A percentile compares a stretch with the other conserved stretches of the same genome.
These are phyloP conservation scores for Pseudonitzschia delicatissima DNA, from an alignment of 108 stramenopile genomes.

Conservation along the genomic window DNA sequence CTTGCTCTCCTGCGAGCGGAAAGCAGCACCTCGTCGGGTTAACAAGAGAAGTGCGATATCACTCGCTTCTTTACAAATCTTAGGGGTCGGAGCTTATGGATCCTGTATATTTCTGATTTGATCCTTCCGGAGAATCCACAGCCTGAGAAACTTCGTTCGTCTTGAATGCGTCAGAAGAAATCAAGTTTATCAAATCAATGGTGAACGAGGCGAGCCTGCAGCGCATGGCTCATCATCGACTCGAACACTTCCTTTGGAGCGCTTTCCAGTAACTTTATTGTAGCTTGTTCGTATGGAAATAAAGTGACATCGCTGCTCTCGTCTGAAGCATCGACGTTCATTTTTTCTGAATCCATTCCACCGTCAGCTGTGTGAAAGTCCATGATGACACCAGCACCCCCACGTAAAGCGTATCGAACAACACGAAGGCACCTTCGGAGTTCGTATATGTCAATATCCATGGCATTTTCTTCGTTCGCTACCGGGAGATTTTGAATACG, in stretches of 20 bases:
- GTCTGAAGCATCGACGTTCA: constrained; percentile 17
- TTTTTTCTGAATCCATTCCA: constrained; percentile 4
- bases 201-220: constrained; percentile 47
- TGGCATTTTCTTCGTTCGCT: constrained; percentile 9
- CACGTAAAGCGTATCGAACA: constrained; percentile 75
- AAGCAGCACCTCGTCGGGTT: constrained; percentile 64
- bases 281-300: constrained; percentile 70
- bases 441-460: constrained; percentile 35
- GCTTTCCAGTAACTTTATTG: constrained; percentile 39
- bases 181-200: constrained; percentile 49
- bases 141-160: constrained; percentile 24
- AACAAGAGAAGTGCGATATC: constrained; percentile 66
- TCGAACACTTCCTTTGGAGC: constrained; percentile 40
- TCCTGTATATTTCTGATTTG: constrained; percentile 18
- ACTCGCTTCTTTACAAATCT: constrained; percentile 76
- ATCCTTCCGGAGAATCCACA: constrained; percentile 18
- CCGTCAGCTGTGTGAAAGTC: constrained; percentile 43
- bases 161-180: constrained; percentile 67
- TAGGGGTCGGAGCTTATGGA: constrained; percentile 63
- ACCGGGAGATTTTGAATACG: constrained; percentile 24
- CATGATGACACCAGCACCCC: constrained; percentile 61
- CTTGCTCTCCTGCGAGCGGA: constrained; percentile 57
- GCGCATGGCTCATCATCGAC: constrained; percentile 42
- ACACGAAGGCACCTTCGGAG: constrained; percentile 55
- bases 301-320: constrained; percentile 21